Base-by-base conservation (phyloP, 495 filamentous ascomycete genomes). In the Ramalina intermedia region DNA sequence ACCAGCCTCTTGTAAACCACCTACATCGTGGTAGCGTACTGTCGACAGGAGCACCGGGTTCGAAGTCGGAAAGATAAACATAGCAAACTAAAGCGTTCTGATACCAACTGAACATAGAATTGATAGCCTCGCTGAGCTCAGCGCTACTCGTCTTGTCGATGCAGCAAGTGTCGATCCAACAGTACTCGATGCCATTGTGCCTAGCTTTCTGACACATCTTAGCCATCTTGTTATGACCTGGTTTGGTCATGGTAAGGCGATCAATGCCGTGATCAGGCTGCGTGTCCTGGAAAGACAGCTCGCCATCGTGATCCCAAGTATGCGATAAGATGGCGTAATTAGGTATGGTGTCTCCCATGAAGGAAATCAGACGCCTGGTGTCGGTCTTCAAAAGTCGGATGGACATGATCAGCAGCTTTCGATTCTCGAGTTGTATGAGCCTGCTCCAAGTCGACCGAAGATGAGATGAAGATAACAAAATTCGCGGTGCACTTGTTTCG, bases 121-220 rank as follows among this genome's bases (percentile, higher is more conserved):
- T 71, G 47, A 72, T 69, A 9, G 67, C 60, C 49, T 69, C 55
- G 14, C 37, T 55, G n/a, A 69, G 50, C 48, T 67, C 66, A 0
- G 66, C n/a, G n/a, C n/a, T n/a, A n/a, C n/a, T n/a, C n/a, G n/a
- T n/a, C n/a, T n/a, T n/a, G n/a, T n/a, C n/a, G 51, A 64, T 68
- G 43, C 66, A 68, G 48, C 62, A 67, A 1, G 66, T 69, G 49
- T 69, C 66, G 5, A 69, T 53, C 66, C 65, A 69, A 12, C 54
- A 45, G 47, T 57, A 67, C 12, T 58, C 37, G 4, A 53, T 37
- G 3, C 55, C 53, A 40, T 57, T 46, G 6, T 16, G 14, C 5
- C 26, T n/a, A 5, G 63, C 58, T 45, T 41, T 33, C 23, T 14
- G 6, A 33, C 43, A 46, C 21, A 8, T 33, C 2, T 2, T 7